Conservation (phyloP, 352 stramenopile species). For the Globisporangium abappressorium region DNA sequence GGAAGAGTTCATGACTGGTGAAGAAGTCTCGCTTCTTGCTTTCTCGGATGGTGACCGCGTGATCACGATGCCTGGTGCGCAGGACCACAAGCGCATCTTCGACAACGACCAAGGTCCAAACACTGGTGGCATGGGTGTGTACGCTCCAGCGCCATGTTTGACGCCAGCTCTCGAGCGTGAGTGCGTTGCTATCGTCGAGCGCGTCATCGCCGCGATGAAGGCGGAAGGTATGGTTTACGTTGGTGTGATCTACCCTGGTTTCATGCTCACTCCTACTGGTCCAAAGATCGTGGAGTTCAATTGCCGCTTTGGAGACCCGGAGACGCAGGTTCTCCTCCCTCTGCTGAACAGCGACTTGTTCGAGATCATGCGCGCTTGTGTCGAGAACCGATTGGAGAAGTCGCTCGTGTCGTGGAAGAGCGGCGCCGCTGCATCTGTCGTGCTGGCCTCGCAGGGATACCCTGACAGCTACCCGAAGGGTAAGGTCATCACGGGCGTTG, state of each 20-base stretch:
- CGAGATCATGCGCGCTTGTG: conserved; percentile 96
- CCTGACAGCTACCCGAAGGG: conserved; percentile 98
- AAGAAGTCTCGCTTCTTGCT: conserved; percentile 97
- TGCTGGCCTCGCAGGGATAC: conserved; percentile 97
- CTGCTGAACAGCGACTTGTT: conserved; percentile 98
- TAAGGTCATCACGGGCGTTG: conserved; percentile 92
- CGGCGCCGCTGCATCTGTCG: conserved; percentile 92
- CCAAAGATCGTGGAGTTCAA: conserved; percentile 99
- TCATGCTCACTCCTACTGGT: conserved; percentile 93
- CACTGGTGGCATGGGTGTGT: conserved; percentile 99
- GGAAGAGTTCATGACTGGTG: conserved; percentile 97
- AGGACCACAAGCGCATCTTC: conserved; percentile 99
- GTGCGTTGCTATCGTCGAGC: conserved; percentile 87
- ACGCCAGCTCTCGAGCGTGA: conserved; percentile 90
- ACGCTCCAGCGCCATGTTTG: conserved; percentile 96
- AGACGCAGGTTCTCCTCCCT: conserved; percentile 98
- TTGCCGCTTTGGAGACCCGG: conserved; percentile 98
- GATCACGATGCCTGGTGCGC: conserved; percentile 94
- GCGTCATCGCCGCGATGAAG: conserved; percentile 79
- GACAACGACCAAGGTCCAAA: conserved; percentile 98
- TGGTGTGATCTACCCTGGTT: conserved; percentile 98
- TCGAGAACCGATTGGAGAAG: conserved; percentile 88
- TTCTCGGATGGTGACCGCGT: conserved; percentile 97
- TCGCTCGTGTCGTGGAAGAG: conserved; percentile 90
- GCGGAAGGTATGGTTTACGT: conserved; percentile 97